Base-by-base conservation (phyloP, 106 monocot genomes). In the Amphibolis antarctica region DNA sequence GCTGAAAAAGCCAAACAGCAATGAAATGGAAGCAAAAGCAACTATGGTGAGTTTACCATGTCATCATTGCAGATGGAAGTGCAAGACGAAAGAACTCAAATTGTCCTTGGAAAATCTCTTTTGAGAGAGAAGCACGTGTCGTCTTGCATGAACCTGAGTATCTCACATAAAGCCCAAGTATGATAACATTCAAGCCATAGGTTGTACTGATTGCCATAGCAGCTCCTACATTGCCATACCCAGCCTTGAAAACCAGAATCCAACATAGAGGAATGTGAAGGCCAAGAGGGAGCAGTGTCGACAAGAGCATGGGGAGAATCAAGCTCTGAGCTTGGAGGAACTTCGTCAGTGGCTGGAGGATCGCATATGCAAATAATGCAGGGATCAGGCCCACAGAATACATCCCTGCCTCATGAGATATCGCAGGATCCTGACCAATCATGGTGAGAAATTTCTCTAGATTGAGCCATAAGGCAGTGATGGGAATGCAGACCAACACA, bases 121-220 rank as follows among this genome's bases (percentile, higher is more conserved):
- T 67, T 0, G 93, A 73, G 44, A 89, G 0, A 9, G 78, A 78
- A 1, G 75, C 63, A 27, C 83, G 78, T 7, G 89, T 89, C 17
- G 27, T 48, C 47, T 76, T 75, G 69, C 88, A 89, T 23, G 79
- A 64, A 1, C 49, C 21, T 1, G 93, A 88, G 65, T 69, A 81
- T 48, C 65, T 79, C 4, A 93, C 76, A 46, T 88, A 88, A 47
- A 81, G 14, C 27, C 64, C 88, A 10, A 93, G 76, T 18, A 93
- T 67, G 4, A 83, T 10, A 5, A 68, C 80, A 64, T 85, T 88
- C 63, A 79, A 28, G 85, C 83, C 88, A 64, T 72, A 79, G 1
- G 88, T 76, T 60, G 88, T 66, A 58, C 85, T 83, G 21, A 83
- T 80, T 1, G 93, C 76, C 4, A 93, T 56, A 28, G 93, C 80